Evolutionary conservation across 192 early-diverging fungal genomes (phyloP), one percentile per base, ranked within the genome.

Genomic region (Hyaloraphidium curvatum): DNA sequence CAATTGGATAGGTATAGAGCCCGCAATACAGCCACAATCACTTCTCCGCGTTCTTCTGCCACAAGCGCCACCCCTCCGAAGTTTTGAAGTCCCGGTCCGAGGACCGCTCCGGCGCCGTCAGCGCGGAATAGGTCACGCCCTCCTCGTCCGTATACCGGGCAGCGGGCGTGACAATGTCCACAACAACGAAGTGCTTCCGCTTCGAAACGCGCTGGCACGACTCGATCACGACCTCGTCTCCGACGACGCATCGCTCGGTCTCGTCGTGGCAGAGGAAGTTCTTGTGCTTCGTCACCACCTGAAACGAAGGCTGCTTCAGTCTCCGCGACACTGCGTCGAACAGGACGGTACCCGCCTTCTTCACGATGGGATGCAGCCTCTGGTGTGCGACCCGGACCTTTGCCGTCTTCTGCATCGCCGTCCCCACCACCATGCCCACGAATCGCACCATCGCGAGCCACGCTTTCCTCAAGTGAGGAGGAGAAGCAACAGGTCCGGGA

Each of bases 361-460:
- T 14, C 43, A 48, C 43, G 43, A 48, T 25, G 4, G 43, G 43
- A 25, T 48, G 43, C 14, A 48, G 43, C 25, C 43, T 48, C 23
- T 48, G 43, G 17, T 25, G 11, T 19, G 43, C 43, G 43, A 48
- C 19, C 17, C 43, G 43, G 23, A 48, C 43, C 19, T 48, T 48
- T 14, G 25, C 43, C 4, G 43, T 48, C 19, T 48, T 48, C 43
- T 22, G 14, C 43, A 48, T 48, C 25, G 17, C 43, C 7, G 43
- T 7, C 7, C 14, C 9, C 17, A 48, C 43, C 7, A 48, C 43
- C 43, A 22, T 25, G 43, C 43, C 43, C 17, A 48, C 43, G 23
- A 48, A 48, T n/a, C n/a, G n/a, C n/a, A n/a, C n/a, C n/a, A n/a
- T n/a, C n/a, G n/a, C n/a, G n/a, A n/a, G n/a, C n/a, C n/a, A n/a